These are phyloP conservation scores for Diplodia scrobiculata DNA, from an alignment of 2,329 filamentous ascomycete genomes.

Conservation along the genomic window DNA sequence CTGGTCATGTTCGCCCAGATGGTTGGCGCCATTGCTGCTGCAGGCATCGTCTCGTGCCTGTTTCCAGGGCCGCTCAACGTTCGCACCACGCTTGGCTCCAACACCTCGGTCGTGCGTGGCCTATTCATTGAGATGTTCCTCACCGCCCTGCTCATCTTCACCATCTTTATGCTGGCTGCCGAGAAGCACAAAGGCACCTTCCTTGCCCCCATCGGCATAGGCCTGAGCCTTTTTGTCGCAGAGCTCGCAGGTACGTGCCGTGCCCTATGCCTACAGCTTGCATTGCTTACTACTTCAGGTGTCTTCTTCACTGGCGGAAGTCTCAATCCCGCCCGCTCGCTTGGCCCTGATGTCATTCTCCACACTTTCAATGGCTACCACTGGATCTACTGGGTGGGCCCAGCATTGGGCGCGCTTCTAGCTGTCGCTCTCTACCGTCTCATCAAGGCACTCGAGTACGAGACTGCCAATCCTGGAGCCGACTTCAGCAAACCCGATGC, in stretches of 20 bases:
- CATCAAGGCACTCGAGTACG: slow-evolving; percentile 54
- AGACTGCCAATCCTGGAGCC: slow-evolving; percentile 54
- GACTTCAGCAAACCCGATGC: slow-evolving; percentile 51
- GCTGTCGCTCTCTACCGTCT: slow-evolving; percentile 54
- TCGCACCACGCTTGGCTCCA: slow-evolving; percentile 47
- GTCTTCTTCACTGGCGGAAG: slow-evolving; percentile 53
- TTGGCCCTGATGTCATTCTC: slow-evolving; percentile 52
- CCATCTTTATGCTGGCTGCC: slow-evolving; percentile 51
- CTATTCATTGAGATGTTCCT: slow-evolving; percentile 57
- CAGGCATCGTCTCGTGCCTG: slow-evolving; percentile 49
- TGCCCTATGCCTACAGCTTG: not conserved
- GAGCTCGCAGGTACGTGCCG: slow-evolving; percentile 46
- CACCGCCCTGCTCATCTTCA: slow-evolving; percentile 54
- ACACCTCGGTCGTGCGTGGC: slow-evolving; percentile 50
- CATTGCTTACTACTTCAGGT: slow-evolving; percentile 34
- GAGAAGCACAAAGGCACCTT: slow-evolving; percentile 48
- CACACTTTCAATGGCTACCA: slow-evolving; percentile 49
- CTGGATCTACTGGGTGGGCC: slow-evolving; percentile 58
- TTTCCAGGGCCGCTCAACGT: slow-evolving; percentile 53
- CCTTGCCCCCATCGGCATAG: slow-evolving; percentile 48
- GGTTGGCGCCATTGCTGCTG: slow-evolving; percentile 50
- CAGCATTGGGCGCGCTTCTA: slow-evolving; percentile 49
- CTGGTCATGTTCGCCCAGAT: slow-evolving; percentile 52
- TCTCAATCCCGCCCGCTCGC: slow-evolving; percentile 54
- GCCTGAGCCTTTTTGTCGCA: slow-evolving; percentile 51